Conservation (phyloP, 257 asterid species). For the Cordia subcordata region DNA sequence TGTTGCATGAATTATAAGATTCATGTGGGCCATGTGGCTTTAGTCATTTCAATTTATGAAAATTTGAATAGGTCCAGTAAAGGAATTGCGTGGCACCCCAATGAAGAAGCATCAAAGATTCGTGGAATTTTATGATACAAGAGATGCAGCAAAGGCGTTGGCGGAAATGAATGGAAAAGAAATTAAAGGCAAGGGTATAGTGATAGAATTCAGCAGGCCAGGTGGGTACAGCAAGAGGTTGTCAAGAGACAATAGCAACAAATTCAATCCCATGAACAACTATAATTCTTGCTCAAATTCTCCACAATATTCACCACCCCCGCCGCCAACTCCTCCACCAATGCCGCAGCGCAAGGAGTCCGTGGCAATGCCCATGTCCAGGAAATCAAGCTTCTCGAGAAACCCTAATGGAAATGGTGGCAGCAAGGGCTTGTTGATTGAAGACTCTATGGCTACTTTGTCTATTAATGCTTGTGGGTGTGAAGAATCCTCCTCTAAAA, state of each 20-base stretch:
- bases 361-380: background rate
- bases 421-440: constrained; percentile 37
- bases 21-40: too few relatives aligned
- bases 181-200: constrained; percentile 35
- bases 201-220: constrained; percentile 71
- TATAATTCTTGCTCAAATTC: background rate
- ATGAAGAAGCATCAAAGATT: constrained; percentile 57
- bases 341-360: background rate
- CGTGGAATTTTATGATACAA: constrained; percentile 75
- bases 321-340: constrained; percentile 2
- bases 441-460: constrained; percentile 38
- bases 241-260: background rate
- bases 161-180: constrained; percentile 50
- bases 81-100: constrained; percentile 91
- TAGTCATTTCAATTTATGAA: background rate
- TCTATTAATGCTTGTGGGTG: constrained; percentile 7
- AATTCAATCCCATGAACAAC: background rate
- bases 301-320: background rate
- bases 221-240: constrained; percentile 54
- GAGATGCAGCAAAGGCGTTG: constrained; percentile 73
- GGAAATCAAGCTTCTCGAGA: constrained; percentile 12
- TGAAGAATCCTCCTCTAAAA: constrained; percentile 11
- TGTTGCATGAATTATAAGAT: too few relatives aligned
- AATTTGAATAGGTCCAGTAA: constrained; percentile 55
- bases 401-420: constrained; percentile 33